Evolutionary conservation across 345 rosid species (phyloP).

Genomic region (Anastatica hierochuntica): DNA sequence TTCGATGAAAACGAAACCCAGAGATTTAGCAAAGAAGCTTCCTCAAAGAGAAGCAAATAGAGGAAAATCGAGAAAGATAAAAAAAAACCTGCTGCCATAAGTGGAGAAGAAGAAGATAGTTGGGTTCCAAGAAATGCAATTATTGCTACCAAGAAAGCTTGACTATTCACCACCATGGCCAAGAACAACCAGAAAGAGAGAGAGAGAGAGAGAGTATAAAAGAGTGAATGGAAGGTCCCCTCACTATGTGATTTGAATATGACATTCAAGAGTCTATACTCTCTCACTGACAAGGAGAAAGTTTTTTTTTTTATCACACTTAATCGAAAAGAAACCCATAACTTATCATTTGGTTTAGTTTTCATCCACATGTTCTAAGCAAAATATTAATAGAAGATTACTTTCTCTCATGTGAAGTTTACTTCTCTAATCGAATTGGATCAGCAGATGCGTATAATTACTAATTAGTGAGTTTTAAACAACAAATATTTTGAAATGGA

Average conservation of each 20-base stretch:
- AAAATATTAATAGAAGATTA: neutral
- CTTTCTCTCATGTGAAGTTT: neutral
- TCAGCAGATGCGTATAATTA: neutral
- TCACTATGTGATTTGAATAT: neutral
- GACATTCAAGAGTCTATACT: constrained; percentile 26
- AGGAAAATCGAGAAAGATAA: constrained; percentile 3
- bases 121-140: constrained; percentile 39
- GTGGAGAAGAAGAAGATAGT: constrained; percentile 39
- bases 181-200: constrained; percentile 8
- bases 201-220: constrained; percentile 11
- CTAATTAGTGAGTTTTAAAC: too few relatives aligned
- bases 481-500: neutral
- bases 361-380: neutral
- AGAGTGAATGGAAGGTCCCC: constrained; percentile 16
- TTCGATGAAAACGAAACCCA: neutral
- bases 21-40: neutral
- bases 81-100: constrained; percentile 44
- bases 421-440: neutral
- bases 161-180: constrained; percentile 38
- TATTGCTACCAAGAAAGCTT: constrained; percentile 35
- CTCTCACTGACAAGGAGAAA: constrained; percentile 20
- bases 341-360: neutral
- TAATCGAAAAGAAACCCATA: neutral
- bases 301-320: too few relatives aligned
- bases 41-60: constrained; percentile 7